A percentile compares a stretch with the other conserved stretches of the same genome.
Conservation (phyloP, 352 stramenopile species). For the Pythium dissimile region DNA sequence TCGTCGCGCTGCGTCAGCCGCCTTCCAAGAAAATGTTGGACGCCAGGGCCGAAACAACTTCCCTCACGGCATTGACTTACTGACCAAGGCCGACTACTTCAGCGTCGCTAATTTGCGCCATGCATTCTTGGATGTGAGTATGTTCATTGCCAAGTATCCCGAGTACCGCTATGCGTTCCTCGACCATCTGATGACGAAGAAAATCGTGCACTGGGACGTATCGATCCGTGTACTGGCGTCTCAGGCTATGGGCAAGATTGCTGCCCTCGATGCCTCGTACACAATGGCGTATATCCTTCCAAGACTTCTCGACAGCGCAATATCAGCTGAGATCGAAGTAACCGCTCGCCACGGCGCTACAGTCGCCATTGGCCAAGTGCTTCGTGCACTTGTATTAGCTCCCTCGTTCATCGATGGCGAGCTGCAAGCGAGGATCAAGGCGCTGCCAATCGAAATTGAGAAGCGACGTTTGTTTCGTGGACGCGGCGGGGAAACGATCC, state of each 20-base stretch:
- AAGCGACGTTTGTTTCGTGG: conserved; percentile 95
- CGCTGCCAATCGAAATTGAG: conserved; percentile 87
- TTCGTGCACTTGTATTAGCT: conserved; percentile 39
- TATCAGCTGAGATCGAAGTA: conserved; percentile 88
- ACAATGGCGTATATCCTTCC: conserved; percentile 78
- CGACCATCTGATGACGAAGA: conserved; percentile 79
- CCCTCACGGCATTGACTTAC: conserved; percentile 95
- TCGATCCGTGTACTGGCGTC: conserved; percentile 90
- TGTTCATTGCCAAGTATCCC: conserved; percentile 89
- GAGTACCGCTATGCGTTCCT: conserved; percentile 84
- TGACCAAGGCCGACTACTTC: conserved; percentile 97
- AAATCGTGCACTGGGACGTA: conserved; percentile 95
- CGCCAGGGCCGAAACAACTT: conserved; percentile 92
- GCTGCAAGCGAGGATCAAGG: conserved; percentile 64
- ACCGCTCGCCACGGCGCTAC: conserved; percentile 92
- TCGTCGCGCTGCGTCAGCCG: conserved; percentile 95
- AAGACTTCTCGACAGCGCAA: conserved; percentile 69
- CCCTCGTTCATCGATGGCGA: conserved; percentile 71
- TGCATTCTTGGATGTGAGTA: conserved; percentile 91
- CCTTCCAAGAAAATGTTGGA: conserved; percentile 96
- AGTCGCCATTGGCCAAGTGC: conserved; percentile 88
- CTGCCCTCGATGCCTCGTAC: conserved; percentile 73
- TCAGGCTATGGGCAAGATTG: conserved; percentile 83
- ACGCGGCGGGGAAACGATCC: conserved; percentile 95
- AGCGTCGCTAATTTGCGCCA: conserved; percentile 91